phyloP scores from a whole-genome alignment of 768 basidiomycete genomes.

The Suillus americanus region DNA sequence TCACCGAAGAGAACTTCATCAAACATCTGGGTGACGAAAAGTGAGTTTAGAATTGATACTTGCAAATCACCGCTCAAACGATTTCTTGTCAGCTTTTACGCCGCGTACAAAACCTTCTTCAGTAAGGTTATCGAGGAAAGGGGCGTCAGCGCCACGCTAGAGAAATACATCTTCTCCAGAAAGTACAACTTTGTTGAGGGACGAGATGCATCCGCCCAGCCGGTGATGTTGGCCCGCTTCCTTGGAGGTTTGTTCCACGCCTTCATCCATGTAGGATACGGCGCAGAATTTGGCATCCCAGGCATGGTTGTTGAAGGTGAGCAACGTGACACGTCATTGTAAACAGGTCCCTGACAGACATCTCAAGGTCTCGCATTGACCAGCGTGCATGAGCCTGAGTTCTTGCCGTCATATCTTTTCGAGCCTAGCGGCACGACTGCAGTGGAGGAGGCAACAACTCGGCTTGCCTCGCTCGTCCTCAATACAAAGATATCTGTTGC shows the following conservation, averaged over 20 bases:
- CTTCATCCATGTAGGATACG: constrained; percentile 61
- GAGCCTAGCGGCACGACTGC: not conserved
- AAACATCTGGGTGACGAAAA: constrained; percentile 25
- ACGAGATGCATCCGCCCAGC: constrained; percentile 28
- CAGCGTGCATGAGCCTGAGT: constrained; percentile 36
- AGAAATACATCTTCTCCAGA: constrained; percentile 31
- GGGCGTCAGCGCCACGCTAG: constrained; percentile 17
- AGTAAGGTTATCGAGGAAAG: constrained; percentile 14
- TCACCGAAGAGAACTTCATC: constrained; percentile 23
- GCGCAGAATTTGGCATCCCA: constrained; percentile 59
- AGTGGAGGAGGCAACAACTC: constrained; percentile 6
- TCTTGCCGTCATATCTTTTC: constrained; percentile 12
- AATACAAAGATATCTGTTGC: not conserved
- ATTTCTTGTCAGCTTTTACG: constrained; percentile 20
- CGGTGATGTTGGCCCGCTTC: constrained; percentile 55
- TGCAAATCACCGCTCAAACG: not conserved
- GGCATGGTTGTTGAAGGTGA: constrained; percentile 66
- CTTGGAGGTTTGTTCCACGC: constrained; percentile 54
- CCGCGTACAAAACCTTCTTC: constrained; percentile 28
- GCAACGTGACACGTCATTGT: not conserved
- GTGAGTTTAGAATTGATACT: constrained; percentile 11
- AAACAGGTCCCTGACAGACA: not conserved
- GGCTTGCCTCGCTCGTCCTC: constrained; percentile 13
- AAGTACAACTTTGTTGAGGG: constrained; percentile 24
- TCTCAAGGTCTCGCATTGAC: constrained; percentile 24